Evolutionary conservation across 2,329 filamentous ascomycete genomes (phyloP), one percentile per base, ranked within the genome.

Genomic region (Aspergillus tubingensis): DNA sequence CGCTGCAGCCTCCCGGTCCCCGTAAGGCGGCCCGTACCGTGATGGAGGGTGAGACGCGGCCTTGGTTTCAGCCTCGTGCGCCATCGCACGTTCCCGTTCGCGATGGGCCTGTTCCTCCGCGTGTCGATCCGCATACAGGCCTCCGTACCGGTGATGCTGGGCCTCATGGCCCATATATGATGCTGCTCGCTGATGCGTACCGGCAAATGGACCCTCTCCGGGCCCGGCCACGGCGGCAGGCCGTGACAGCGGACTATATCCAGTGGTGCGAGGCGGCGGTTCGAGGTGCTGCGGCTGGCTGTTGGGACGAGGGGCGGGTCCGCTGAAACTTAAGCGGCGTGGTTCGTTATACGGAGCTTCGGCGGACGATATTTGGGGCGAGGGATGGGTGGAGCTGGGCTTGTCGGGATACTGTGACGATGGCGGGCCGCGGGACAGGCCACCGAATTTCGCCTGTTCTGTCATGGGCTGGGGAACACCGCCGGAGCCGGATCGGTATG

Each of bases 321-420:
- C 78, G 57, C 72, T 77, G 41, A 80, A 72, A 60, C 79, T 81
- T 64, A 76, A 72, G n/a, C 78, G 76, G 59, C 78, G 74, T 25
- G 73, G 67, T 27, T 76, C 75, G 39, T 61, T 67, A 54, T 74
- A 74, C 1, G 72, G 64, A 5, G 71, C 58, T 8, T 77, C 76
- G n/a, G 71, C 66, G 36, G 75, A 68, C 2, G 72, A 67, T 5
- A 74, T 69, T 36, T 73, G 70, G 19, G 75, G 69, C 4, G 77
- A 77, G 15, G 72, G 71, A 36, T 74, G 73, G 5, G 73, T 68
- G 1, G 72, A 72, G 55, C 67, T 66, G 8, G 71, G 63, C 57
- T 76, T 78, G 5, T 77, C 75, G 5, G 72, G 70, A 59, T 72
- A 77, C 48, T 76, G 72, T 8, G 70, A 68, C 21, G 70, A 69